These are phyloP conservation scores for Gymnopilus junonius DNA, from an alignment of 768 basidiomycete species.

Conservation along the genomic window DNA sequence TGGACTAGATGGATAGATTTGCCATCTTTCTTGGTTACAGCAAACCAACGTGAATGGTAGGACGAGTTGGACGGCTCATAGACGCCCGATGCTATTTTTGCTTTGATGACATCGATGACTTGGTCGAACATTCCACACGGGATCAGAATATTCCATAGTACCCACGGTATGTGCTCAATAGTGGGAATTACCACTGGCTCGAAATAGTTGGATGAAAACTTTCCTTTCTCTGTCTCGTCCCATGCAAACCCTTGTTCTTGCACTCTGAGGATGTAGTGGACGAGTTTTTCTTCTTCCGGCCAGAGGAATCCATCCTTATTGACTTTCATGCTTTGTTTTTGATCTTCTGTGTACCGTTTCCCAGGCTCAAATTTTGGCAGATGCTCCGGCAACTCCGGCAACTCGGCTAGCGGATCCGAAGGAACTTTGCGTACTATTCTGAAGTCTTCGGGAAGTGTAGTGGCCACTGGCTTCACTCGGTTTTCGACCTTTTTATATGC, in stretches of 20 bases:
- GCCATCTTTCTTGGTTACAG: conserved; percentile 31
- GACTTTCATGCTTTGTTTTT: conserved; percentile 25
- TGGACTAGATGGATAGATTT: conserved; percentile 17
- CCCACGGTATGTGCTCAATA: conserved; percentile 37
- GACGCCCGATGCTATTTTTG: conserved; percentile 27
- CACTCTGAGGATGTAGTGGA: conserved; percentile 29
- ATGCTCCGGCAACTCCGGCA: conserved; percentile 29
- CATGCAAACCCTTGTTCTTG: conserved; percentile 41
- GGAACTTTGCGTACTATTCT: conserved; percentile 33
- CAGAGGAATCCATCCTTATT: conserved; percentile 36
- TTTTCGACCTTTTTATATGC: conserved; percentile 39
- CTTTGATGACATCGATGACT: conserved; percentile 28
- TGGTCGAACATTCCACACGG: conserved; percentile 31
- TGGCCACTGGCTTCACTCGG: conserved; percentile 36
- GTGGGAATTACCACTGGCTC: conserved; percentile 28
- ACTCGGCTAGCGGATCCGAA: conserved; percentile 33
- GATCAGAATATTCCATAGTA: conserved; percentile 32
- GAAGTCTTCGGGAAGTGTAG: conserved; percentile 36
- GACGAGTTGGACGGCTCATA: conserved; percentile 28
- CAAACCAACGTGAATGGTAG: conserved; percentile 30
- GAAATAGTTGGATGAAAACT: conserved; percentile 28
- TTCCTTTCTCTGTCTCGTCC: conserved; percentile 31
- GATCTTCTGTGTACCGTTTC: conserved; percentile 26
- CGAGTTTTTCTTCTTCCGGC: no score
- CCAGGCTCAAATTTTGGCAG: no score